Evolutionary conservation across 2,329 filamentous ascomycete genomes (phyloP), one percentile per base, ranked within the genome.

Genomic region (Aureobasidium sp.): DNA sequence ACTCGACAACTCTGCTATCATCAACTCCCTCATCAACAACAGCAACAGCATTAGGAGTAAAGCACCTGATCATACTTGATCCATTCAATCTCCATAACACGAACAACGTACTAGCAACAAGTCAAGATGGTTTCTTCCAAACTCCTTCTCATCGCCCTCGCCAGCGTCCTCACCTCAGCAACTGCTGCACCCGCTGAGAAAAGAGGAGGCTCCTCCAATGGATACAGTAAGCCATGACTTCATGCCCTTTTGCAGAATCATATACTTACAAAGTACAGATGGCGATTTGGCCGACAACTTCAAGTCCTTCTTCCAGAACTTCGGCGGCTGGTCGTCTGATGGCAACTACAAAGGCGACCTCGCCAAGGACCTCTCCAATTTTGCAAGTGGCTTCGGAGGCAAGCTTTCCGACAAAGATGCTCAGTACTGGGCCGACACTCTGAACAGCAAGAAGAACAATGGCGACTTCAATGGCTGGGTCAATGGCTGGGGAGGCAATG

Each of bases 311-410:
- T 55, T 55, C 37, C 37, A 55, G 29, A 55, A 45, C 53, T 55
- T 55, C 8, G 53, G 53, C 10, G 39, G 53, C 2, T 45, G 21
- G 16, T 55, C 37, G 3, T 36, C 37, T 5, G 53, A 55, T 36
- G 41, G n/a, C 9, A 27, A 55, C 53, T 55, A 42, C 11, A 55
- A 55, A 13, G 53, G 41, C n/a, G 53, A 55, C 25, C 53, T 55
- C 21, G 53, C 53, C 39, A 55, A 55, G 41, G 53, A 55, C 21
- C 53, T 55, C 30, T 44, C 34, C 53, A 55, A 55, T 1, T 55
- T 55, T n/a, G 53, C 53, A 34, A 55, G 8, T 11, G 53, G 53
- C 30, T 55, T 55, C n/a, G 53, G 53, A 25, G 53, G 53, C n/a
- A 45, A 55, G 53, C 29, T 55, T 9, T 44, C 39, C 14, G 53